Percentiles rank a stretch among this genome's conserved stretches.
phyloP scores from a whole-genome alignment of 805 yeast genomes.

The Candida awuae region DNA sequence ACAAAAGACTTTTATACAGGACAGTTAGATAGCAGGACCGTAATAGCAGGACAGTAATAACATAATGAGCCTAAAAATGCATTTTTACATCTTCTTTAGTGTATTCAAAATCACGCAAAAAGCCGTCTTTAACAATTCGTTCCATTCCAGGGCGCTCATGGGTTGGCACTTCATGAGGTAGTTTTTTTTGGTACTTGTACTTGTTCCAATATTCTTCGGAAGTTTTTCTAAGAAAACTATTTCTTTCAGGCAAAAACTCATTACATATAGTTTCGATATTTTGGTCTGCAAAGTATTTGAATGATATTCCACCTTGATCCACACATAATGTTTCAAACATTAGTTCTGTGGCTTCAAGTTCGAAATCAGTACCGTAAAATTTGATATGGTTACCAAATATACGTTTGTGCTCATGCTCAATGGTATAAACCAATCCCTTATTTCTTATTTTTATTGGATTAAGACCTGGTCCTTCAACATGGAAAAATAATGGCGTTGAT shows the following conservation, averaged over 20 bases:
- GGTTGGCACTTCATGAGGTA: neutral
- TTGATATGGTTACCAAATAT: slow-evolving; percentile 28
- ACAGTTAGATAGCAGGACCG: too few species aligned
- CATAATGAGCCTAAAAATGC: too few species aligned
- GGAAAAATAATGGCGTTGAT: slow-evolving; percentile 31
- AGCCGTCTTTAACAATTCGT: neutral
- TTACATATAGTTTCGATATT: slow-evolving; percentile 20
- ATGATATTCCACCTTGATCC: slow-evolving; percentile 14
- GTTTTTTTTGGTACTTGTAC: neutral
- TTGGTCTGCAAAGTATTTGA: slow-evolving; percentile 16
- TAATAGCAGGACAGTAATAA: too few species aligned
- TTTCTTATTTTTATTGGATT: slow-evolving; percentile 37
- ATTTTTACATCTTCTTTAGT: too few species aligned
- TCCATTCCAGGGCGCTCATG: neutral
- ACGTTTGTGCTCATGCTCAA: slow-evolving; percentile 23
- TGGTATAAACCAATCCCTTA: slow-evolving; percentile 19
- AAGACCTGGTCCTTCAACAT: slow-evolving; percentile 46
- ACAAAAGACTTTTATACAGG: too few species aligned
- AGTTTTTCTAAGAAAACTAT: slow-evolving; percentile 17
- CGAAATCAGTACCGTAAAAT: slow-evolving; percentile 24
- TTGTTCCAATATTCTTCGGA: slow-evolving; percentile 11
- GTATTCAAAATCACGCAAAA: too few species aligned
- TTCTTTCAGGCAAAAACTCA: slow-evolving; percentile 22
- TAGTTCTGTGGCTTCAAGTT: slow-evolving; percentile 25
- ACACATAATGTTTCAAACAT: slow-evolving; percentile 27